Base-by-base conservation (phyloP, 768 basidiomycete species). In the Mycena pura region DNA sequence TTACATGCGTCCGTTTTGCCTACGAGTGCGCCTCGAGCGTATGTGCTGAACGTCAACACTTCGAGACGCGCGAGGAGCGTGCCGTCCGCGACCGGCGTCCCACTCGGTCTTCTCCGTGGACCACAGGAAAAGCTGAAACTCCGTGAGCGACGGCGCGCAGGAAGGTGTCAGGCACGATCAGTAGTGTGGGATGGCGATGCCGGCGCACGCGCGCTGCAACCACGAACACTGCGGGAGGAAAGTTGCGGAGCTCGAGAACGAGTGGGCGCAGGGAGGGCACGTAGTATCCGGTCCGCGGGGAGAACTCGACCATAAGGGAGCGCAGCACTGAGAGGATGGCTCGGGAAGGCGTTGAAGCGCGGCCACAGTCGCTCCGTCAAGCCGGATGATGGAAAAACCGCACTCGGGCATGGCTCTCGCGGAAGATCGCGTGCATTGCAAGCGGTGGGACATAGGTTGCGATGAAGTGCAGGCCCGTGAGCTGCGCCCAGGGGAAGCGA, bases 361-460 rank as follows among this genome's bases (percentile, higher is more conserved):
- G 7, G 46, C 7, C 46, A 43, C 41, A 22, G 52, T 40, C 9
- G 15, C 47, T 32, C 40, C 60, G 59, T 66, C 57, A 39, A 62
- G 46, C 50, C 59, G 51, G 52, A 66, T 58, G 52, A 66, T 59
- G 38, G 64, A 66, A 57, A 52, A 55, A 46, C 64, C 62, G 60
- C 64, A 66, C 24, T 66, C 64, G 36, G 48, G 39, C 13, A 66
- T 52, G 29, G 46, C 60, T 57, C 21, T 57, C 51, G 44, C 57
- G 60, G 52, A 66, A 57, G 39, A 66, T 61, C 13, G 60, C 52
- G 36, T 62, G 64, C 46, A 66, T 62, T 15, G 60, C 49, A 19
- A 66, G 60, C 8, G 64, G 60, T 21, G 60, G 60, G 36, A 66
- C 62, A 34, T 66, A 66, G 2, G 64, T 66, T 21, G 64, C 64